Conservation (phyloP, 2,329 filamentous ascomycete species). For the Beauveria pseudobassiana region DNA sequence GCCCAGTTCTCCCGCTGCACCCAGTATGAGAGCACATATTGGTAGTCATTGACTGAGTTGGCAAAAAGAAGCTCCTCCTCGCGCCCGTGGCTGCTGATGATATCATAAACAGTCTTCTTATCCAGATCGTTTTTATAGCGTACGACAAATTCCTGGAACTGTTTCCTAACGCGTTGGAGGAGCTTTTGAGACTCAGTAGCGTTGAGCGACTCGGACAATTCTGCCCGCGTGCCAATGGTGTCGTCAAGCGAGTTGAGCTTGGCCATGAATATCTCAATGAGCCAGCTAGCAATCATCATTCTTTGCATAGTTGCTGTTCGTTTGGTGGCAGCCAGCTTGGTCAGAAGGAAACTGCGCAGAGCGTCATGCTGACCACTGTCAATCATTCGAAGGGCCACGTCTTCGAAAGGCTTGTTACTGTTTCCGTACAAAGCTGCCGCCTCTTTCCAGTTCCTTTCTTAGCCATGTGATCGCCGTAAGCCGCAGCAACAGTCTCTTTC, state of each 20-base stretch:
- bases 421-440: slow-evolving; percentile 87
- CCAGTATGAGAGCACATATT: slow-evolving; percentile 95
- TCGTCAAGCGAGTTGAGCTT: slow-evolving; percentile 94
- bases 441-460: slow-evolving; percentile 73
- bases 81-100: slow-evolving; percentile 89
- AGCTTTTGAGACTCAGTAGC: slow-evolving; percentile 65
- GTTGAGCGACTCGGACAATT: slow-evolving; percentile 65
- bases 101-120: slow-evolving; percentile 85
- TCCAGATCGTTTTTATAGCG: slow-evolving; percentile 85
- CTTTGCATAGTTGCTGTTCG: slow-evolving; percentile 85
- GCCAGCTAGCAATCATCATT: slow-evolving; percentile 91
- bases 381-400: slow-evolving; percentile 85
- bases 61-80: slow-evolving; percentile 92
- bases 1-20: slow-evolving; percentile 89
- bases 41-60: slow-evolving; percentile 80
- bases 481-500: slow-evolving; percentile 84
- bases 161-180: slow-evolving; percentile 60
- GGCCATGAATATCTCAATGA: slow-evolving; percentile 94
- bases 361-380: slow-evolving; percentile 88
- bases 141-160: slow-evolving; percentile 82
- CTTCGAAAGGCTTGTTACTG: slow-evolving; percentile 94
- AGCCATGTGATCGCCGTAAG: slow-evolving; percentile 82
- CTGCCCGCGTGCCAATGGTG: slow-evolving; percentile 81
- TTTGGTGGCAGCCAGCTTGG: slow-evolving; percentile 75
- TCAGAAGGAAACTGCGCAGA: slow-evolving; percentile 77